Conservation (phyloP, 1,139 yeast species). For the Kluyveromyces sp. region DNA sequence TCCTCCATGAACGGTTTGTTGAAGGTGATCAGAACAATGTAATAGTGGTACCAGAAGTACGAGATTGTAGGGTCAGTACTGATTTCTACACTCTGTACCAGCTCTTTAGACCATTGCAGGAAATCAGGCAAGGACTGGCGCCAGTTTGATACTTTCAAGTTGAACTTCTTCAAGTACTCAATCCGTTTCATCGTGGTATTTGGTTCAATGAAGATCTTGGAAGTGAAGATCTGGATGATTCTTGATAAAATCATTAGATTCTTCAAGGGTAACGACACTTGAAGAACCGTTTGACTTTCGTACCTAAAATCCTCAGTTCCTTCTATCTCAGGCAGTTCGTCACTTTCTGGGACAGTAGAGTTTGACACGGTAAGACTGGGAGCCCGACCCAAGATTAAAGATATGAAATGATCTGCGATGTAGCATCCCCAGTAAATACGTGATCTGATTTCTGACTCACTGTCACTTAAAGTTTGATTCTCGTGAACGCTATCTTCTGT, state of each 20-base stretch:
- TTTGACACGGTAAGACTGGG: conserved; percentile 50
- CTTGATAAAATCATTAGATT: conserved; percentile 48
- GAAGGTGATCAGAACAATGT: conserved; percentile 48
- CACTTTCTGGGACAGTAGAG: conserved; percentile 55
- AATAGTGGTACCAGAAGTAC: conserved; percentile 52
- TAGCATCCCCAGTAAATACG: conserved; percentile 65
- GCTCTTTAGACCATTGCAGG: conserved; percentile 43
- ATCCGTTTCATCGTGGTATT: conserved; percentile 25
- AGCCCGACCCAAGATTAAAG: conserved; percentile 53
- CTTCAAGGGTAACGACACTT: conserved; percentile 40
- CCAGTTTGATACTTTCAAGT: conserved; percentile 47
- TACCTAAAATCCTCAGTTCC: conserved; percentile 43
- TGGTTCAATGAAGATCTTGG: conserved; percentile 30
- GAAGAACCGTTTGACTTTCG: conserved; percentile 33
- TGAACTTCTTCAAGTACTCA: conserved; percentile 36
- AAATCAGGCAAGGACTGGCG: conserved; percentile 42
- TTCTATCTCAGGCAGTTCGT: conserved; percentile 53
- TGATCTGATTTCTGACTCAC: conserved; percentile 49
- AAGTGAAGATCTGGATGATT: conserved; percentile 47
- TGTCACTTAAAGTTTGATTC: conserved; percentile 22
- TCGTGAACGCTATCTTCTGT: conserved; percentile 22
- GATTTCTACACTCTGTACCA: conserved; percentile 39
- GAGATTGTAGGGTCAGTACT: conserved; percentile 39
- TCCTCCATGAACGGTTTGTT: conserved; percentile 50
- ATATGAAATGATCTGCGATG: conserved; percentile 57